Conservation (phyloP, 1,139 yeast species). For the Saccharomyces uvarum region DNA sequence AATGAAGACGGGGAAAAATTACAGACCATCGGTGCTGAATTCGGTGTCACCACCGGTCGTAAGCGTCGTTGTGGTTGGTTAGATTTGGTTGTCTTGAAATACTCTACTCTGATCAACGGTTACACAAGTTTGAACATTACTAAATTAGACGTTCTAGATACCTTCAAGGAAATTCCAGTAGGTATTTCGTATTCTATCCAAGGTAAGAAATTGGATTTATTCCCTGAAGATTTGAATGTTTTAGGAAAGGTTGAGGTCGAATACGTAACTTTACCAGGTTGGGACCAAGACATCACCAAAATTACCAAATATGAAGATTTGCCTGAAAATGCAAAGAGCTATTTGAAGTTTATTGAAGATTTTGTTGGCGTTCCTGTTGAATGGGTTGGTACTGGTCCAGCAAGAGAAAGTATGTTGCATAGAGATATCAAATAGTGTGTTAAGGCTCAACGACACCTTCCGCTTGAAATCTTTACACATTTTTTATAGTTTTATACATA, state of each 20-base stretch:
- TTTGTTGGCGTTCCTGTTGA: constrained; percentile 75
- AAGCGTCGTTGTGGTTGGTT: constrained; percentile 99
- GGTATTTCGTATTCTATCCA: constrained; percentile 74
- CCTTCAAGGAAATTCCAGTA: constrained; percentile 78
- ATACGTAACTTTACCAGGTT: constrained; percentile 86
- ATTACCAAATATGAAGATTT: constrained; percentile 64
- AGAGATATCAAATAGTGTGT: constrained; percentile 18
- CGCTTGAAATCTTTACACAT: not conserved
- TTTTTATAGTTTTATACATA: not conserved
- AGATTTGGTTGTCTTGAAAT: constrained; percentile 88
- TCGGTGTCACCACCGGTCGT: constrained; percentile 97
- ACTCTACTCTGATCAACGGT: constrained; percentile 86
- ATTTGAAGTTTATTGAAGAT: constrained; percentile 78
- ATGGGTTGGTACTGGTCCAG: constrained; percentile 99
- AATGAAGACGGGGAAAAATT: constrained; percentile 79
- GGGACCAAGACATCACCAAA: constrained; percentile 79
- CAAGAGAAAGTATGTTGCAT: constrained; percentile 73
- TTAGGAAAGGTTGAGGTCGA: constrained; percentile 86
- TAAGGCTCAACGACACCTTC: not conserved
- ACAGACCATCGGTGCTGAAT: constrained; percentile 90
- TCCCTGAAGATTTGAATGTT: constrained; percentile 85
- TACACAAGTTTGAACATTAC: constrained; percentile 92
- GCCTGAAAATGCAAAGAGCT: constrained; percentile 80
- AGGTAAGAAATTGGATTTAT: constrained; percentile 64
- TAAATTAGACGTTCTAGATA: constrained; percentile 87